phyloP scores from a whole-genome alignment of 176 grass and related monocot species.

The Triticum dicoccoides region DNA sequence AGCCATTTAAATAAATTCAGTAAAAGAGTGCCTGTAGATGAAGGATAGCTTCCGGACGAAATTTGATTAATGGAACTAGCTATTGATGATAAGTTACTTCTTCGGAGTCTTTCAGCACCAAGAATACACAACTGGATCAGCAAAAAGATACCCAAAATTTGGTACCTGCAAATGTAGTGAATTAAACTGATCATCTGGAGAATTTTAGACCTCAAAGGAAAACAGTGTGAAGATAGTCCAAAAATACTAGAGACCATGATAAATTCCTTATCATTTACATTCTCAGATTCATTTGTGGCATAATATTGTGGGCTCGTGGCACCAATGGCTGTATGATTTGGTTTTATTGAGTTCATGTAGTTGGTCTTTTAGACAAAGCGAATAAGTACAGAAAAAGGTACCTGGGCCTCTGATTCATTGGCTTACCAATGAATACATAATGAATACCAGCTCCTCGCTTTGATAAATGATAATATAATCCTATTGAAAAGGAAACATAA shows the following conservation, averaged over 20 bases:
- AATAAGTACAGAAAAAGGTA: conserved; percentile 34
- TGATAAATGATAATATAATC: conserved; percentile 95
- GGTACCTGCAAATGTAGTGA: conserved; percentile 62
- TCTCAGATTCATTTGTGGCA: not conserved
- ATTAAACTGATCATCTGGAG: conserved; percentile 4
- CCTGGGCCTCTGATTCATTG: conserved; percentile 94
- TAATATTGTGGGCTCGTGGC: not conserved
- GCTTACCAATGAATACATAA: conserved; percentile 98
- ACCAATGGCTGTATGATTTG: not conserved
- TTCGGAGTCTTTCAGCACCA: conserved; percentile 78
- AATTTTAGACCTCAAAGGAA: not conserved
- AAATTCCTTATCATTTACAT: not conserved
- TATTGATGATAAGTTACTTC: conserved; percentile 92
- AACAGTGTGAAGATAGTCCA: not conserved
- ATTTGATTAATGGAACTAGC: conserved; percentile 82
- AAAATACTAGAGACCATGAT: not conserved
- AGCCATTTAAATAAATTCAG: conserved; percentile 6
- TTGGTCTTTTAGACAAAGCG: not conserved
- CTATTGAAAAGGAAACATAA: conserved; percentile 44
- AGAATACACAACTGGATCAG: conserved; percentile 95
- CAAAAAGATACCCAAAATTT: conserved; percentile 94
- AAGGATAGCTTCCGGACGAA: conserved; percentile 50
- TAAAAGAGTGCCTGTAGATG: conserved; percentile 49
- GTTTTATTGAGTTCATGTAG: not conserved
- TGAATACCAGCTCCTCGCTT: conserved; percentile 91